Evolutionary conservation across 2,329 filamentous ascomycete genomes (phyloP).

Genomic region (Orbilia javanica): DNA sequence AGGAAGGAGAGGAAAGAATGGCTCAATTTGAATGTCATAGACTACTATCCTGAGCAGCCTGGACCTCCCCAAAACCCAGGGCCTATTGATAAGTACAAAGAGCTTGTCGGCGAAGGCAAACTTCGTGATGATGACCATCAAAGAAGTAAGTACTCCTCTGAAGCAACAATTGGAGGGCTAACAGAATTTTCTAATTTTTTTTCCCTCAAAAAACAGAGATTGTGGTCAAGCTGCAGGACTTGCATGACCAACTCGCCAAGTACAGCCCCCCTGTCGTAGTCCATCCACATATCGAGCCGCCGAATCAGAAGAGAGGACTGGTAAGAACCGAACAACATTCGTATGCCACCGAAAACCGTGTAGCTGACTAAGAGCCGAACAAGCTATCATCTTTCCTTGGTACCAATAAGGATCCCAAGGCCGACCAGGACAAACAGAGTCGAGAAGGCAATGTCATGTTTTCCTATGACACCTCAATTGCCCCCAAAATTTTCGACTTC

Average conservation of each 20-base stretch:
- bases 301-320: conserved; percentile 25
- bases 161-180: not conserved
- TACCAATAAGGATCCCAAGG: conserved; percentile 73
- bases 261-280: conserved; percentile 81
- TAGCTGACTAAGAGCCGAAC: not conserved
- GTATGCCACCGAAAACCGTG: not conserved
- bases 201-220: conserved; percentile 72
- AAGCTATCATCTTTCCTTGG: conserved; percentile 69
- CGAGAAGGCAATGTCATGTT: conserved; percentile 69
- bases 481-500: conserved; percentile 57
- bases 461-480: conserved; percentile 55
- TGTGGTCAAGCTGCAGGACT: conserved; percentile 86
- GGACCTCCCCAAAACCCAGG: conserved; percentile 66
- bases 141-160: conserved; percentile 72
- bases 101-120: conserved; percentile 78
- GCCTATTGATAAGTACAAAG: conserved; percentile 89
- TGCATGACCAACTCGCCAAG: conserved; percentile 82
- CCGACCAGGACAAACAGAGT: conserved; percentile 65
- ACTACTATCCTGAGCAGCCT: conserved; percentile 46
- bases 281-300: conserved; percentile 80
- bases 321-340: conserved; percentile 11
- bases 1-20: not conserved
- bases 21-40: not conserved
- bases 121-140: conserved; percentile 92
- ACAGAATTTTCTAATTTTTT: conserved; percentile 37